Evolutionary conservation across 2,329 filamentous ascomycete species (phyloP), one percentile per base, ranked within the genome.

Genomic region (Tolypocladium endophyticum): DNA sequence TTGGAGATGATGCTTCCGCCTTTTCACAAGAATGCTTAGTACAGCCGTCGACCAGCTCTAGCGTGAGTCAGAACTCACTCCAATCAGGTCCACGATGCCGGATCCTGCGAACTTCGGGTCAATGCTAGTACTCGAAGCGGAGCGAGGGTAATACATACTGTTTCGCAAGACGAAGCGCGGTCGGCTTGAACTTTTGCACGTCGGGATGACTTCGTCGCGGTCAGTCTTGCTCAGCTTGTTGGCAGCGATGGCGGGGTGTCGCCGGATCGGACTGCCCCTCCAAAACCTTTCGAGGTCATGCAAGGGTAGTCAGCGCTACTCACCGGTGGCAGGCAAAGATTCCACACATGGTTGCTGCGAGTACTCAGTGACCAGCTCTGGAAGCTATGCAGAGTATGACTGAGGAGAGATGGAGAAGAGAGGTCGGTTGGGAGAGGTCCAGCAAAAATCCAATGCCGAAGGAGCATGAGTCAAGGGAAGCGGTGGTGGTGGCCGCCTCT

Each of bases 11-110:
- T 84, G 80, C 88, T 97, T 75, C 94, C 94, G 73, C 92, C 90
- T 94, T 69, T 20, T 39, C 33, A 11, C 23, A 30, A 38, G n/a
- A 36, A 16, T 14, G 25, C 41, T 63, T 41, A 61, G 55, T 36
- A 61, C 54, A 18, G 9, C 18, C 33, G 18, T 53, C 18, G 20
- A 18, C 35, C 14, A 36, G 43, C 41, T 50, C 23, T 18, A 8
- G 28, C 12, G 54, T 41, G 56, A 50, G 39, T 56, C 9, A 16
- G 16, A 55, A 85, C 89, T 88, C 81, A 94, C 91, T 96, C 94
- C 94, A 99, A 81, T 99, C 94, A 70, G 94, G 94, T 69, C 94
- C 94, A 76, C 94, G 88, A 78, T 99, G 94, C 70, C 95, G 92
- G 72, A 97, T 85, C 73, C 91, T 95, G 74, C 47, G 50, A 56